Evolutionary conservation across 1,284 basidiomycete genomes (phyloP).

Genomic region (Erythrobasidium hasegawianum): DNA sequence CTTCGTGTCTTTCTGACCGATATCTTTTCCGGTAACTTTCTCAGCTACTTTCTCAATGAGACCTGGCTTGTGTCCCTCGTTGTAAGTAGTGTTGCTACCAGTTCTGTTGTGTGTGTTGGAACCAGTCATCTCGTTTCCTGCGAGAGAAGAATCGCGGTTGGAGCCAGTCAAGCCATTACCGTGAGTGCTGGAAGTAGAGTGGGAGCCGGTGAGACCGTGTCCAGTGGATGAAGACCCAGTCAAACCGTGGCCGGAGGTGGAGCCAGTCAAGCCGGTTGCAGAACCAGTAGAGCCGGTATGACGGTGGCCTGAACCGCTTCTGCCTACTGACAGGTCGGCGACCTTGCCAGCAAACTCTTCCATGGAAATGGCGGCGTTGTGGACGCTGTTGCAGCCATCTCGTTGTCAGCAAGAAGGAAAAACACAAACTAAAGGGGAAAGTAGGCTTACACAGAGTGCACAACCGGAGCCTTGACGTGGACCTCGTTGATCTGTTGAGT

Average conservation of each 20-base stretch:
- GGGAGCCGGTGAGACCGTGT: too few species aligned
- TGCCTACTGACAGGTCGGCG: slow-evolving; percentile 10
- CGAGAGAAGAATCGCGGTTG: background rate
- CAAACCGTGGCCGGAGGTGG: background rate
- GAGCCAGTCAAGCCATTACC: background rate
- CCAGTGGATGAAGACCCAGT: too few species aligned
- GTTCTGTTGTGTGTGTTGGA: too few species aligned
- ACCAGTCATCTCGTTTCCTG: too few species aligned
- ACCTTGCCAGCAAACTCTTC: slow-evolving; percentile 32
- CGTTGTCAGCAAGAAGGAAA: too few species aligned
- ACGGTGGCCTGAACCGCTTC: background rate
- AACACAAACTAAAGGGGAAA: slow-evolving; percentile 17
- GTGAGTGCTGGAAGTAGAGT: too few species aligned
- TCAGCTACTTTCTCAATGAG: too few species aligned
- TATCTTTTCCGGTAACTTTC: too few species aligned
- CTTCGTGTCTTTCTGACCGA: too few species aligned
- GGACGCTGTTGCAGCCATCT: background rate
- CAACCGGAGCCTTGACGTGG: slow-evolving; percentile 29
- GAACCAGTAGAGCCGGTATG: background rate
- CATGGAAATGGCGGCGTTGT: slow-evolving; percentile 11
- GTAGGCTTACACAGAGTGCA: slow-evolving; percentile 14
- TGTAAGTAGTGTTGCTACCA: too few species aligned
- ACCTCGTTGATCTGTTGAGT: slow-evolving; percentile 32
- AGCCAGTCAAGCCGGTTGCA: background rate
- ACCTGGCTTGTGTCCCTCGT: too few species aligned